Conservation (phyloP, 75 land plant species). For the Pseudotsuga menziesii region DNA sequence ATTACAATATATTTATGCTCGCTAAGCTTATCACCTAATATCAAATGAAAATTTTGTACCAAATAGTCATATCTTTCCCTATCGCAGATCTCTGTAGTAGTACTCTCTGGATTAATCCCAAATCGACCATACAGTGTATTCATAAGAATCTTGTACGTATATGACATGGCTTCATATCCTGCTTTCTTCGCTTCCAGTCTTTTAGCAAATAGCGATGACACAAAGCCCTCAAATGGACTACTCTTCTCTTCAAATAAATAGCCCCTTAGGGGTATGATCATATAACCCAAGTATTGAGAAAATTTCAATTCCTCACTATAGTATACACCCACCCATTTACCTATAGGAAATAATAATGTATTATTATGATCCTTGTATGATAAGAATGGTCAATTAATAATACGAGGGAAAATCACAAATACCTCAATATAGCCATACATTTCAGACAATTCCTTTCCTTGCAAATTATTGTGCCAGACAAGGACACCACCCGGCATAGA, state of each 20-base stretch:
- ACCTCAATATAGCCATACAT: conserved; percentile 10
- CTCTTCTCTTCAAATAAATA: neutral
- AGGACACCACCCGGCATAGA: neutral
- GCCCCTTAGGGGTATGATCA: neutral
- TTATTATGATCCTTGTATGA: conserved; percentile 4
- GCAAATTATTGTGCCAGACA: conserved; percentile 8
- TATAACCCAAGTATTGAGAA: neutral
- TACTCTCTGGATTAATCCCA: conserved; percentile 4
- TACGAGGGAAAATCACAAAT: neutral
- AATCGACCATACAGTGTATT: conserved; percentile 1
- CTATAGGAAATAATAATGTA: neutral
- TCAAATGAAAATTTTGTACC: neutral
- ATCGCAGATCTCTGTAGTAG: neutral
- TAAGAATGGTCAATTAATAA: neutral
- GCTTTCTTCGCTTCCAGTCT: neutral
- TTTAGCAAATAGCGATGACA: neutral
- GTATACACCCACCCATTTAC: neutral
- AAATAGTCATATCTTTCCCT: neutral
- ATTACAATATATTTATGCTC: neutral
- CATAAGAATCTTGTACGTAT: conserved; percentile 3
- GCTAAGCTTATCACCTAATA: conserved; percentile 4
- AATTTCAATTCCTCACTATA: neutral
- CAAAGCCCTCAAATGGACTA: neutral
- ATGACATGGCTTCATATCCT: neutral
- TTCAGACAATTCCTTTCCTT: neutral